phyloP scores from a whole-genome alignment of 176 grass and related monocot genomes.

The Secale cereale region DNA sequence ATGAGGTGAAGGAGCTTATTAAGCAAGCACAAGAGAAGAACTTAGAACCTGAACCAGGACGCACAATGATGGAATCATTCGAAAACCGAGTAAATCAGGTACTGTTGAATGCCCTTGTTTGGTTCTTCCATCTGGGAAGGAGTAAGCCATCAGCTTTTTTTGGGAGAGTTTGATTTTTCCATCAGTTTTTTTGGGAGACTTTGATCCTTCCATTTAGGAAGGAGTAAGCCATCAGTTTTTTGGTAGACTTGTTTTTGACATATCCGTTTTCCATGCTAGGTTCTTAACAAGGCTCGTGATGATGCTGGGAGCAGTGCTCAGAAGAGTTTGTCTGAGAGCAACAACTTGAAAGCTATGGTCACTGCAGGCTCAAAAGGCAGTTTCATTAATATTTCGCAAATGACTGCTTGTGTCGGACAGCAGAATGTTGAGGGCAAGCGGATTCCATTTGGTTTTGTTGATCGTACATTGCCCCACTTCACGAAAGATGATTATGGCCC shows the following conservation, averaged over 20 bases:
- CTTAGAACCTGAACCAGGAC: constrained; percentile 89
- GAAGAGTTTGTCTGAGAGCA: constrained; percentile 96
- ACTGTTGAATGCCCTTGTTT: constrained; percentile 15
- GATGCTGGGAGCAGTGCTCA: constrained; percentile 97
- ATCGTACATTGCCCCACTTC: constrained; percentile 89
- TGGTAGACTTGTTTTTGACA: constrained; percentile 5
- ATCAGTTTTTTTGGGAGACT: not conserved
- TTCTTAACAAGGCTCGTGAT: constrained; percentile 98
- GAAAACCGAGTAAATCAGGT: constrained; percentile 99
- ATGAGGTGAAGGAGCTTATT: constrained; percentile 93
- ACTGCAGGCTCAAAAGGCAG: constrained; percentile 93
- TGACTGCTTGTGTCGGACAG: constrained; percentile 99
- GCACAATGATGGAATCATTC: constrained; percentile 97
- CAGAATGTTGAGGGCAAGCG: constrained; percentile 99
- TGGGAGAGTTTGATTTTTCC: not conserved
- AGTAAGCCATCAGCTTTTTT: not conserved
- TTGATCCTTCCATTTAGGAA: not conserved
- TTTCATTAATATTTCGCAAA: constrained; percentile 98
- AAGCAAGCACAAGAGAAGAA: constrained; percentile 63
- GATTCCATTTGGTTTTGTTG: constrained; percentile 94
- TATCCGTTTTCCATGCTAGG: constrained; percentile 42
- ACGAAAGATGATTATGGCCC: constrained; percentile 91
- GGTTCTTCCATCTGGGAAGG: constrained; percentile 1
- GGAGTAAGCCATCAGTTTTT: not conserved
- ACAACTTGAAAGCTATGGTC: constrained; percentile 99